Evolutionary conservation across 768 basidiomycete genomes (phyloP), one percentile per base, ranked within the genome.

Genomic region (Termitomyces sp.): DNA sequence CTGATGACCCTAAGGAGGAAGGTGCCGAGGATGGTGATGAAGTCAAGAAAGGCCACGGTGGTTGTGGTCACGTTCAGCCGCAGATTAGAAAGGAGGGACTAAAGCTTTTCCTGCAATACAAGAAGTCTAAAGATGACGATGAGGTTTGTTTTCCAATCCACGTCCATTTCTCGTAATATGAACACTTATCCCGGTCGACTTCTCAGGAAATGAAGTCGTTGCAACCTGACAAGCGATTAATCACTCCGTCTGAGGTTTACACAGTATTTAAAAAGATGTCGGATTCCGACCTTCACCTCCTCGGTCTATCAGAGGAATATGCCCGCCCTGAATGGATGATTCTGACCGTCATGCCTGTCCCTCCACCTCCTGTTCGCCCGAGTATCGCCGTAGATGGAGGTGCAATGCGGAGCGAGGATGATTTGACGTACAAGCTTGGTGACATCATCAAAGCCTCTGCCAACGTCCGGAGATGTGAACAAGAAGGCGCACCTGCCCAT

Each of bases 271-370:
- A 92, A 75, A 98, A 98, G 82, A 94, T 98, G 75, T 84, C 92
- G 7, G 86, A 94, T 60, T 81, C 85, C 13, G 96, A 98, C 69
- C 81, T 98, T 16, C 82, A 87, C 61, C 78, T 94, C 28, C 84
- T 98, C 62, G 97, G 97, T 37, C 84, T 98, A 10, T 95, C 91
- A 28, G 92, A 94, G 57, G 92, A 93, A 69, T 98, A 97, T 69
- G 96, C 97, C 7, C 85, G 95, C 42, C 97, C 97, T 2, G 94
- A 98, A 67, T 99, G 97, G 97, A 98, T 99, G 97, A 97, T 99
- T 63, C 76, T 98, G 42, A 98, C 97, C 0, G 94, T 98, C 37
- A 82, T 98, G 70, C 97, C 97, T 36, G 96, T 99, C 0, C 97
- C 97, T 1, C 97, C 97, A 1, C 96, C 96, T 6, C 94, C 97